Percentiles rank a stretch among this genome's conserved stretches.
Evolutionary conservation across 257 asterid genomes (phyloP).

Genomic region (Dorcoceras hygrometricum): DNA sequence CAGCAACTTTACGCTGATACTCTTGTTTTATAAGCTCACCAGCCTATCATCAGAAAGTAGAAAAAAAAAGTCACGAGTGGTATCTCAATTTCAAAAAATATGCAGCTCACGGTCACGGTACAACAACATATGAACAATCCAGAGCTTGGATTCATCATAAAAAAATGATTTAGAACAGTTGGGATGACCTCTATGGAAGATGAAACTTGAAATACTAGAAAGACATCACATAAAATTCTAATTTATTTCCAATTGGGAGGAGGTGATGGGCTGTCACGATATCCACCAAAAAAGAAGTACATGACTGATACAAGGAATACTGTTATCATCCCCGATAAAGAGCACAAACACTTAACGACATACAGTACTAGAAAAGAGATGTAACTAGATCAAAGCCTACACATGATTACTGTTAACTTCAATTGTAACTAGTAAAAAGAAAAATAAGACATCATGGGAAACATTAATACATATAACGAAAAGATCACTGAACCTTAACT

Average conservation of each 20-base stretch:
- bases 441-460: not conserved
- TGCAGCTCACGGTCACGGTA: not conserved
- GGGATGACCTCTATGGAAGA: not conserved
- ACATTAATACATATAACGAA: not conserved
- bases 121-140: not conserved
- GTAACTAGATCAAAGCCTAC: not conserved
- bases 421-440: not conserved
- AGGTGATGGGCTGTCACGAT: too few species aligned
- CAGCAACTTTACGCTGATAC: slow-evolving; percentile 73
- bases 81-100: not conserved
- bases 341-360: not conserved
- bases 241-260: too few species aligned
- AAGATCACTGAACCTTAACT: slow-evolving; percentile 61
- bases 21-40: slow-evolving; percentile 89
- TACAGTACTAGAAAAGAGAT: not conserved
- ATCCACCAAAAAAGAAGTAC: not conserved
- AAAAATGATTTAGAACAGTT: not conserved
- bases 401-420: not conserved
- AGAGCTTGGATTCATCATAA: not conserved
- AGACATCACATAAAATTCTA: not conserved
- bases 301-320: not conserved
- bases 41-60: slow-evolving; percentile 43
- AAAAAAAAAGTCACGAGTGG: slow-evolving; percentile 1
- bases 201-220: not conserved
- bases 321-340: not conserved